Base-by-base conservation (phyloP, 257 asterid species). In the Solanum chaucha region DNA sequence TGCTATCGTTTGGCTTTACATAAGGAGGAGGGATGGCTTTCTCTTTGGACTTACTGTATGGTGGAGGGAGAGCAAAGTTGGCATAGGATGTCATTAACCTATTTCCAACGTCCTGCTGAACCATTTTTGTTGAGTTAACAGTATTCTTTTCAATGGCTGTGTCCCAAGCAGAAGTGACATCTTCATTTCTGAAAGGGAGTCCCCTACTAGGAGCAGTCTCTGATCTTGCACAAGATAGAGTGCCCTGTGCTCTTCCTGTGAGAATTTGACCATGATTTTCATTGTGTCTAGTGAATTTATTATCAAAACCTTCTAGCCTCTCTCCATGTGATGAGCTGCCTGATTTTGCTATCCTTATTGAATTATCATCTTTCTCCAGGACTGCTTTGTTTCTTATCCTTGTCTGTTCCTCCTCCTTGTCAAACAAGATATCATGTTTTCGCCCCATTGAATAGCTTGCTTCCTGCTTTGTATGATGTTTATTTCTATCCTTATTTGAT, bases 41-140 rank as follows among this genome's bases (percentile, higher is more conserved):
- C 88, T 90, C 91, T 64, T 91, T 93, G 15, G 94, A 86, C 89
- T 90, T 95, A 78, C 91, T 87, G 87, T 95, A 97, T 72, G 99
- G 98, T 67, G 99, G 98, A 65, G 97, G 98, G 55, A 90, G 92
- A 81, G 89, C 89, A 86, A 86, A 87, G 38, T 67, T 89, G 6
- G 89, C 87, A 89, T 85, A 75, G 86, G 92, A 83, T 88, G 88
- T 93, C 85, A 73, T 73, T 10, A 87, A 87, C 86, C 89, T 83
- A 67, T 92, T 94, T 85, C 89, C 64, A 84, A 87, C 90, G 86
- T 91, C 93, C 51, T 86, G 88, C 74, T 40, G 91, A 85, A 40
- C 89, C 82, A 87, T 88, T 86, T 86, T 86, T 41, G 70, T 64
- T 8, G 91, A 89, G 86, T 84, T 88, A 67, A 80, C 78, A 81